Base-by-base conservation (phyloP, 306 rosid species). In the Vigna unguiculata region DNA sequence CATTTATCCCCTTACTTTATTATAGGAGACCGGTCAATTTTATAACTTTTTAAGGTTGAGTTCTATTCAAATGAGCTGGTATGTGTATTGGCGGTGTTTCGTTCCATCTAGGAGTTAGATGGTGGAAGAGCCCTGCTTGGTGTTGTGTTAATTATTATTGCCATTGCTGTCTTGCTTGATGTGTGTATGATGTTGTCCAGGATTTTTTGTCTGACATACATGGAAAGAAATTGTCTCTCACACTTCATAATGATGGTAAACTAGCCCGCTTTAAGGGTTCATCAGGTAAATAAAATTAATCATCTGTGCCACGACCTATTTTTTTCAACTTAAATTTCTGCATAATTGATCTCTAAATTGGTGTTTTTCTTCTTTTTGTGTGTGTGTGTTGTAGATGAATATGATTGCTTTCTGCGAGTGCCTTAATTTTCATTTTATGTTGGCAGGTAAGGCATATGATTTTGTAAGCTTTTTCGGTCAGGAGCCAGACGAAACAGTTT, bases 391-490 rank as follows among this genome's bases (percentile, higher is more conserved):
- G 32, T 4, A 28, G 4, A 28, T 28, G 32, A 28, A 28, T 28
- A 4, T 28, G 32, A 28, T 28, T 28, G 32, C 32, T 28, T 28
- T 28, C 32, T 32, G 48, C 41, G 20, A 48, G 53, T 45, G 66
- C 21, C 64, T 24, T 76, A 69, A 76, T 47, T 60, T 63, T 59
- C 8, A 16, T 43, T 34, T 69, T 34, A 14, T 62, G 66, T 53
- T 78, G 72, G 32, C 84, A 93, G 98, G 95, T 66, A 88, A 90
- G 83, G 80, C 20, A 16, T 92, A 89, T 80, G 96, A 90, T 51
- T 74, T 92, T 76, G 81, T 85, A 70, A 90, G 88, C 87, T 78
- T 21, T 81, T 61, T 81, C 41, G 12, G 86, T 81, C 85, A 77
- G 69, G 87, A 79, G 79, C 87, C 92, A 49, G 86, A 88, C 6